Evolutionary conservation across 1,284 basidiomycete genomes (phyloP), one percentile per base, ranked within the genome.

Genomic region (Boletus hoseneyae): DNA sequence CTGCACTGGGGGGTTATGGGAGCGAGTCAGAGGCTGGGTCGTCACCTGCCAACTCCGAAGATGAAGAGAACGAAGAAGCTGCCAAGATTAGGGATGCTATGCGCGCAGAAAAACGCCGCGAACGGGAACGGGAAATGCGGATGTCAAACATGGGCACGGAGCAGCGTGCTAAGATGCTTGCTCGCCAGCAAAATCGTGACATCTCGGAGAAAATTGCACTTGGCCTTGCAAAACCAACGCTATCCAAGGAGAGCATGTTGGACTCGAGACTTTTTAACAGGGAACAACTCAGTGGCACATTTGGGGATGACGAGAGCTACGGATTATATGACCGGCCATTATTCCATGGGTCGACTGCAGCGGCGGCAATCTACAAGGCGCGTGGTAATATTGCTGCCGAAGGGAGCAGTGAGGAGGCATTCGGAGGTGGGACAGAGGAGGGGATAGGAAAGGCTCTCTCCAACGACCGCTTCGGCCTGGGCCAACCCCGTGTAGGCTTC

Each of bases 101-200:
- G 80, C 82, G 96, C 47, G 76, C 81, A 47, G 94, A 98, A 77
- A 94, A 97, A 75, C 80, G 91, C 62, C 81, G 87, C 51, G 93
- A 99, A 67, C 84, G 95, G 32, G 95, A 99, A 74, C 85, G 96
- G 46, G 96, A 99, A 72, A 84, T 99, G 85, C 82, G 97, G 52
- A 97, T 99, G 94, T 94, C 83, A 70, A 98, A 98, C 66, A 99
- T 99, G 97, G 97, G 97, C 33, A 85, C 87, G 32, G 97, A 99
- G 71, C 90, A 93, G 67, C 83, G 97, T 6, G 94, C 97, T 21
- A 97, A 97, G 74, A 86, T 93, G 78, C 77, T 99, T 48, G 93
- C 95, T 21, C 83, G 89, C 51, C 91, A 97, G 66, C 94, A 94
- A 73, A 97, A 99, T 68, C 90, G 97, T 61, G 97, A 99, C 66